Conservation (phyloP, 2,329 filamentous ascomycete genomes). For the Sporothrix luriei region DNA sequence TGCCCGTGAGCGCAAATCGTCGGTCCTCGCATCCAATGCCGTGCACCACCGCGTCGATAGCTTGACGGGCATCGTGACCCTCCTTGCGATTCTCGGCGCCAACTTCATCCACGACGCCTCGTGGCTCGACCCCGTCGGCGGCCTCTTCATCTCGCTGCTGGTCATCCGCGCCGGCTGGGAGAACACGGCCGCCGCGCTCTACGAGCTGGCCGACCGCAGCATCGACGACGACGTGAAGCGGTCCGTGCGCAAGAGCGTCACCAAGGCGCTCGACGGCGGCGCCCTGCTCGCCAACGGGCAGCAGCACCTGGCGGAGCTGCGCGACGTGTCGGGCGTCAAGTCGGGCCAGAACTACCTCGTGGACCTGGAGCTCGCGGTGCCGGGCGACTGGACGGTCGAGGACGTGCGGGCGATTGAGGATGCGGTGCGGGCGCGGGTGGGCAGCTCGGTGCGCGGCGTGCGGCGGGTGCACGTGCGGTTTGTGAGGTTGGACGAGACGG, state of each 20-base stretch:
- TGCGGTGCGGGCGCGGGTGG: conserved; percentile 70
- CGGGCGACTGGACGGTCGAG: conserved; percentile 73
- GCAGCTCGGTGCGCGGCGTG: conserved; percentile 77
- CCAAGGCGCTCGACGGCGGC: conserved; percentile 54
- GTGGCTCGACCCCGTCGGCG: conserved; percentile 93
- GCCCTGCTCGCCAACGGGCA: conserved; percentile 52
- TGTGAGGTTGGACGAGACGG: conserved; percentile 64
- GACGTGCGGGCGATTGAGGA: conserved; percentile 72
- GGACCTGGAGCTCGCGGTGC: conserved; percentile 83
- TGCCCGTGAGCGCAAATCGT: conserved; percentile 89
- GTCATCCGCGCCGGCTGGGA: conserved; percentile 86
- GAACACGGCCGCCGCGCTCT: conserved; percentile 79
- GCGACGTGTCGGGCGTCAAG: conserved; percentile 85
- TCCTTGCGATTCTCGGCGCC: conserved; percentile 84
- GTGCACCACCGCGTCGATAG: conserved; percentile 96
- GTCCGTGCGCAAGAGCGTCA: conserved; percentile 68
- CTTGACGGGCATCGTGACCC: conserved; percentile 88
- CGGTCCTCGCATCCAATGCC: conserved; percentile 92
- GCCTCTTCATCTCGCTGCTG: conserved; percentile 88
- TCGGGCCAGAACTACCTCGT: conserved; percentile 95
- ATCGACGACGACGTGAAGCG: conserved; percentile 82
- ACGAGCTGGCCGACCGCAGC: conserved; percentile 87
- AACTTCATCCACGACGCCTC: conserved; percentile 82
- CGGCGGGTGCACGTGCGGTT: conserved; percentile 84
- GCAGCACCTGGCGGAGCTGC: conserved; percentile 66